A percentile compares a stretch with the other conserved stretches of the same genome.
Evolutionary conservation across 495 filamentous ascomycete species (phyloP).

Genomic region (Elaphomyces granulatus): DNA sequence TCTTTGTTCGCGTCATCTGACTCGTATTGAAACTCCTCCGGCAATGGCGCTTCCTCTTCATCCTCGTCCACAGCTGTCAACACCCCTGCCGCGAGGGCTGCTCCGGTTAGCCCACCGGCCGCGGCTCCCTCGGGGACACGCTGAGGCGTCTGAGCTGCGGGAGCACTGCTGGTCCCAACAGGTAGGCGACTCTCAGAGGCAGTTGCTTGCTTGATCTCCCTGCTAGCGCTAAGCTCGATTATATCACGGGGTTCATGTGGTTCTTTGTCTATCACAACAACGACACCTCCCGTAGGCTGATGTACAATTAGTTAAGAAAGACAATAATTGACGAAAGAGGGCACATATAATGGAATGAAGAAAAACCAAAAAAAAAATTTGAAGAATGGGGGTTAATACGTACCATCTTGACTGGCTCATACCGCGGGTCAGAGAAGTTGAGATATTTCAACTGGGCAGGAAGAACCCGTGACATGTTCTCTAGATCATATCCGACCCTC

Average conservation of each 20-base stretch:
- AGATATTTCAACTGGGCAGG: constrained; percentile 92
- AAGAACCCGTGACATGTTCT: constrained; percentile 93
- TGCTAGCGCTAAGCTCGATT: constrained; percentile 77
- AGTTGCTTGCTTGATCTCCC: constrained; percentile 47
- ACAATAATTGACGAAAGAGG: too few species aligned
- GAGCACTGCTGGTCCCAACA: constrained; percentile 1
- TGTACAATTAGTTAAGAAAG: constrained; percentile 27
- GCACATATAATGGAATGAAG: too few species aligned
- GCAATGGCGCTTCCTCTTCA: constrained; percentile 65
- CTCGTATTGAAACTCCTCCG: constrained; percentile 75
- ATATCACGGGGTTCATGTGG: constrained; percentile 63
- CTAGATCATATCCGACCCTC: constrained; percentile 87
- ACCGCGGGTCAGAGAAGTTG: constrained; percentile 70
- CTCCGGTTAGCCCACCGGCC: constrained; percentile 29
- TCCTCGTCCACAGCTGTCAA: constrained; percentile 79
- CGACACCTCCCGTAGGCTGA: constrained; percentile 85
- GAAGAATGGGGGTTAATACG: constrained; percentile 18
- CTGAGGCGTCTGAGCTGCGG: constrained; percentile 26
- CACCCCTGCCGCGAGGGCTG: constrained; percentile 63
- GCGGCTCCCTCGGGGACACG: constrained; percentile 19
- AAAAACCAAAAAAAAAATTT: too few species aligned
- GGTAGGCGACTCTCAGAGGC: constrained; percentile 33
- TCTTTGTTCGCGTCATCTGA: constrained; percentile 56
- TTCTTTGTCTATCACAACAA: constrained; percentile 75
- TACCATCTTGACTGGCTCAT: constrained; percentile 93